phyloP scores from a whole-genome alignment of 495 filamentous ascomycete species.

The Talaromyces proteolyticus region DNA sequence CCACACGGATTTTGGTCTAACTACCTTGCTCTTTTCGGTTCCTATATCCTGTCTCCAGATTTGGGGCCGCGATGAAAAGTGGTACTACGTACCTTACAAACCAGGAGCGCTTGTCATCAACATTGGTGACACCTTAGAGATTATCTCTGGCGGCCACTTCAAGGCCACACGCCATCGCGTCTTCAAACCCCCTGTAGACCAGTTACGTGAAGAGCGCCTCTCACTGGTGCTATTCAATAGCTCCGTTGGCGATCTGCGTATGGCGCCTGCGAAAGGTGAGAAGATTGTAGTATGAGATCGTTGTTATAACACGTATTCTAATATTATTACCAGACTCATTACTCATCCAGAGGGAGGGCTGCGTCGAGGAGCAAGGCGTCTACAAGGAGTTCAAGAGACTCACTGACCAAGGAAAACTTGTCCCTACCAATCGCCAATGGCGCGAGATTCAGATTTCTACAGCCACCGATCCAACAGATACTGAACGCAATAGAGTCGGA shows the following conservation, averaged over 20 bases:
- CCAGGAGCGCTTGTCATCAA: slow-evolving; percentile 40
- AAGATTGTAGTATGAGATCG: neutral
- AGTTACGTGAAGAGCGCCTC: slow-evolving; percentile 29
- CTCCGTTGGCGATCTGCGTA: slow-evolving; percentile 29
- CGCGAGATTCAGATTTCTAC: slow-evolving; percentile 37
- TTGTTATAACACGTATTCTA: neutral
- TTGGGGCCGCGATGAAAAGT: slow-evolving; percentile 32
- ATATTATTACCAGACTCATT: slow-evolving; percentile 19
- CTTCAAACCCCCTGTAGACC: slow-evolving; percentile 35
- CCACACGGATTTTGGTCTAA: slow-evolving; percentile 39
- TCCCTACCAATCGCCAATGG: slow-evolving; percentile 34
- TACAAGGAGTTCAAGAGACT: slow-evolving; percentile 32
- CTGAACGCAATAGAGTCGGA: slow-evolving; percentile 25
- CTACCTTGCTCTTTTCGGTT: slow-evolving; percentile 37
- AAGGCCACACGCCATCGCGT: slow-evolving; percentile 41
- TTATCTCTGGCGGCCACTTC: slow-evolving; percentile 42
- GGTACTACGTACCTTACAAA: slow-evolving; percentile 39
- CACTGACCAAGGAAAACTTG: slow-evolving; percentile 25
- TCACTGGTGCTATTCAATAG: slow-evolving; percentile 40
- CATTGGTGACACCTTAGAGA: slow-evolving; percentile 40
- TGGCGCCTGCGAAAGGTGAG: slow-evolving; percentile 24
- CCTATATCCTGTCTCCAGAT: slow-evolving; percentile 38
- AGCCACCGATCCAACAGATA: slow-evolving; percentile 33
- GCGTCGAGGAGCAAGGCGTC: slow-evolving; percentile 33
- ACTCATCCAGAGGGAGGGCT: slow-evolving; percentile 33